A percentile compares a stretch with the other conserved stretches of the same genome.
Conservation (phyloP, 2,329 filamentous ascomycete species). For the Xylariaceae sp. region DNA sequence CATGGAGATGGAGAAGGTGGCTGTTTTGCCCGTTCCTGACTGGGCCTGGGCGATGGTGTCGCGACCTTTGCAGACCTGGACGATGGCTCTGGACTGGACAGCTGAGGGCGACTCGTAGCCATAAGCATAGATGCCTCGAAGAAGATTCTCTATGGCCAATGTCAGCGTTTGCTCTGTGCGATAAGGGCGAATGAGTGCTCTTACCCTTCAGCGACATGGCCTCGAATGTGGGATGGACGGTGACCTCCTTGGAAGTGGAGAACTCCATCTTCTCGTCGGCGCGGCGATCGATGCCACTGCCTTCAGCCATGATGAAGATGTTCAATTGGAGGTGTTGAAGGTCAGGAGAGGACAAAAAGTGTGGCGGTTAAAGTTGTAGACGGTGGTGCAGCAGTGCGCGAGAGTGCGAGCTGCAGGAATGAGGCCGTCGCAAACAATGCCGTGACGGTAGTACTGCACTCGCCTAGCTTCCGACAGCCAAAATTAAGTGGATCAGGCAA, state of each 20-base stretch:
- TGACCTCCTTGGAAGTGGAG: slow-evolving; percentile 95
- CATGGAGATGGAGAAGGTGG: slow-evolving; percentile 94
- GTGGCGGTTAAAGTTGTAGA: background rate
- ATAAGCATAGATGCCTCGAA: slow-evolving; percentile 96
- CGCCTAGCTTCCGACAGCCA: too few species aligned
- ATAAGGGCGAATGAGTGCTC: slow-evolving; percentile 6
- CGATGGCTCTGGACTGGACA: slow-evolving; percentile 95
- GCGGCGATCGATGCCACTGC: slow-evolving; percentile 75
- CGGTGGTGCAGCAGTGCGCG: background rate
- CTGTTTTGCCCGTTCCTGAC: slow-evolving; percentile 94
- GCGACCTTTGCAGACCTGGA: slow-evolving; percentile 97
- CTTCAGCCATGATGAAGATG: slow-evolving; percentile 74
- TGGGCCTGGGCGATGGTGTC: slow-evolving; percentile 98
- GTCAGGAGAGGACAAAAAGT: background rate
- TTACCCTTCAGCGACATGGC: slow-evolving; percentile 89
- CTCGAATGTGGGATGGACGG: slow-evolving; percentile 88
- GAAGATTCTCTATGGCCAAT: slow-evolving; percentile 68
- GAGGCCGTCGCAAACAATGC: too few species aligned
- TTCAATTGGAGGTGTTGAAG: background rate
- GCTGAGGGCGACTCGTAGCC: slow-evolving; percentile 98
- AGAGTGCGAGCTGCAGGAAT: background rate
- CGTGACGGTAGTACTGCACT: too few species aligned
- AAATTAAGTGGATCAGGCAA: too few species aligned
- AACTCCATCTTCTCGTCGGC: slow-evolving; percentile 97
- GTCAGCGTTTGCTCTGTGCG: slow-evolving; percentile 7